phyloP scores from a whole-genome alignment of 768 basidiomycete genomes.

The Panellus pusillus region DNA sequence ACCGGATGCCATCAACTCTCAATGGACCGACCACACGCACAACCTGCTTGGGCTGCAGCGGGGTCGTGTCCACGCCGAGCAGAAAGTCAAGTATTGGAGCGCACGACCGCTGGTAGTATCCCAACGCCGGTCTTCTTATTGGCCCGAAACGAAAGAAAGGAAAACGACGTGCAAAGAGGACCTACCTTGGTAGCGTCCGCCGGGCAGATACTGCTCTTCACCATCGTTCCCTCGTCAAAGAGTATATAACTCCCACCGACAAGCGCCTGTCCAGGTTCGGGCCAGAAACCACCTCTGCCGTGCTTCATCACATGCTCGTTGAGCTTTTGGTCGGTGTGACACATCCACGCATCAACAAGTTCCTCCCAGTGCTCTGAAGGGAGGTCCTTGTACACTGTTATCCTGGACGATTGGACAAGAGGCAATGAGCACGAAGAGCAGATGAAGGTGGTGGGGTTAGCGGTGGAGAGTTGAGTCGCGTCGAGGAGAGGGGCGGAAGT shows the following conservation, averaged over 20 bases:
- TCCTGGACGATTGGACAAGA: conserved; percentile 56
- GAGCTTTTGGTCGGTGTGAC: conserved; percentile 86
- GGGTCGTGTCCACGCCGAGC: conserved; percentile 7
- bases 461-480: conserved; percentile 58
- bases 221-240: conserved; percentile 63
- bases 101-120: conserved; percentile 60
- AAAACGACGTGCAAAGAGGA: conserved; percentile 8
- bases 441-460: conserved; percentile 64
- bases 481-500: conserved; percentile 56
- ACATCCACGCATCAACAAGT: conserved; percentile 98
- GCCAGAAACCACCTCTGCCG: conserved; percentile 75
- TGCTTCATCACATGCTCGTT: conserved; percentile 65
- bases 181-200: conserved; percentile 56
- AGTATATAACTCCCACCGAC: conserved; percentile 91
- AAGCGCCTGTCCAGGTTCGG: conserved; percentile 65
- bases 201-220: conserved; percentile 51
- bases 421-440: conserved; percentile 82
- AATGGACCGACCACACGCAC: conserved; percentile 28
- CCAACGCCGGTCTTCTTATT: conserved; percentile 92
- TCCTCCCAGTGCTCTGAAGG: conserved; percentile 98
- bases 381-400: conserved; percentile 71
- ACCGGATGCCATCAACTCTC: conserved; percentile 25
- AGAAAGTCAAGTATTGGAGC: conserved; percentile 23
- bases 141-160: conserved; percentile 50
- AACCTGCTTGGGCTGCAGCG: conserved; percentile 65